Evolutionary conservation across 345 rosid genomes (phyloP), one percentile per base, ranked within the genome.

Genomic region (Euphorbia pulcherrima): DNA sequence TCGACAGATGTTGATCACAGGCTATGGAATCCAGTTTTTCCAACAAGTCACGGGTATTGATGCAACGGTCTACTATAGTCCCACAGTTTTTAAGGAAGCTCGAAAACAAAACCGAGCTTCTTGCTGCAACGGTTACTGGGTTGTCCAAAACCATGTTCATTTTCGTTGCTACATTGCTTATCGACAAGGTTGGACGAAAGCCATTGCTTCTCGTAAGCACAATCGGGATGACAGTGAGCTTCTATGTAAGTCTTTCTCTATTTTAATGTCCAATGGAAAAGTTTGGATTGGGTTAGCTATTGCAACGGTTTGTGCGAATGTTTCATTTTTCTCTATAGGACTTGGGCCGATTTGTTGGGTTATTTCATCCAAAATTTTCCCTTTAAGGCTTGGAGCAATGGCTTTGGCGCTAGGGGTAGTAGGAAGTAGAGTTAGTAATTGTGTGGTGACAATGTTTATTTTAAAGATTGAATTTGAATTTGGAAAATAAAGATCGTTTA

Each of bases 321-420:
- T 76, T 21, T 76, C 80, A 26, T 76, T 76, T 73, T 76, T 76
- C 69, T 76, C 76, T 14, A 44, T 67, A 35, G 80, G 80, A 46
- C 65, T 76, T 12, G 80, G 80, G 0, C 80, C 80, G 6, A 11
- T 72, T 11, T 67, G 75, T 39, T 76, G 73, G 80, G 80, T 76
- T 20, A 5, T 71, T 33, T 60, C 75, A 12, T 76, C 80, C 0
- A 76, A 76, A 68, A 71, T 76, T 4, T 76, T 67, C 56, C 76
- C 76, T 8, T 50, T 71, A 37, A 67, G 76, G 64, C 76, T 76
- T 26, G 65, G 69, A 56, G 80, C 80, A 16, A 72, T 71, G 40
- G 80, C 72, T 18, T 47, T 66, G 0, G 69, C 75, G 5, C 68
- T 72, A 0, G 80, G 76, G 46, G 75, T 73, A 26, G 76, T 71